These are phyloP conservation scores for Ceratocystis lukuohia DNA, from an alignment of 2,329 filamentous ascomycete species.

Conservation along the genomic window DNA sequence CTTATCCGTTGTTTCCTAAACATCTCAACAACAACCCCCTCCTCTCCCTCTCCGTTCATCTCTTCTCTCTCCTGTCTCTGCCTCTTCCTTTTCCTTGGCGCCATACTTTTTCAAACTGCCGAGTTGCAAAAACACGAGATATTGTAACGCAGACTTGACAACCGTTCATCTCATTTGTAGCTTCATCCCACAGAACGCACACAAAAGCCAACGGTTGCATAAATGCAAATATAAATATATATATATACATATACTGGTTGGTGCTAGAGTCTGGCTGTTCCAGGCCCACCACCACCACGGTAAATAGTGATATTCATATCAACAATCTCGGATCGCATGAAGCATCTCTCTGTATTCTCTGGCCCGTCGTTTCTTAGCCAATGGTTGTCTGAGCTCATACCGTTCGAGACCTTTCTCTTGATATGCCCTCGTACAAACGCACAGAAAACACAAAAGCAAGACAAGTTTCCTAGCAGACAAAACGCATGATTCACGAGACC, in stretches of 20 bases:
- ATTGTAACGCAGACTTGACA: background rate
- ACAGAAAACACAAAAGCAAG: background rate
- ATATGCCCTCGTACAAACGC: background rate
- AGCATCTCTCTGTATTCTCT: background rate
- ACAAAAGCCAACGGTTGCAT: background rate
- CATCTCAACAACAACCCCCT: no score
- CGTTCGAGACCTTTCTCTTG: background rate
- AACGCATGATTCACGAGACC: background rate
- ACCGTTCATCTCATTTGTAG: background rate
- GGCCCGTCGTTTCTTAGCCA: background rate
- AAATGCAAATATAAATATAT: background rate
- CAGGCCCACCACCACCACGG: background rate
- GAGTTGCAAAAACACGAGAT: background rate
- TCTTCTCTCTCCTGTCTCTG: background rate
- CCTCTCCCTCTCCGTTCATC: no score
- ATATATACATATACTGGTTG: no score
- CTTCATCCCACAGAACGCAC: background rate
- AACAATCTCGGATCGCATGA: background rate
- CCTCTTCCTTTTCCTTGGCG: background rate
- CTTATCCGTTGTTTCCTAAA: no score
- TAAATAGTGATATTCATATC: no score
- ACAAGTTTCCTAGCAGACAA: background rate
- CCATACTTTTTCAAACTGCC: background rate
- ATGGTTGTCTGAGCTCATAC: background rate
- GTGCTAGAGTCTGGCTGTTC: background rate